Conservation (phyloP, 305 asterid genomes). For the Euphrasia arctica region DNA sequence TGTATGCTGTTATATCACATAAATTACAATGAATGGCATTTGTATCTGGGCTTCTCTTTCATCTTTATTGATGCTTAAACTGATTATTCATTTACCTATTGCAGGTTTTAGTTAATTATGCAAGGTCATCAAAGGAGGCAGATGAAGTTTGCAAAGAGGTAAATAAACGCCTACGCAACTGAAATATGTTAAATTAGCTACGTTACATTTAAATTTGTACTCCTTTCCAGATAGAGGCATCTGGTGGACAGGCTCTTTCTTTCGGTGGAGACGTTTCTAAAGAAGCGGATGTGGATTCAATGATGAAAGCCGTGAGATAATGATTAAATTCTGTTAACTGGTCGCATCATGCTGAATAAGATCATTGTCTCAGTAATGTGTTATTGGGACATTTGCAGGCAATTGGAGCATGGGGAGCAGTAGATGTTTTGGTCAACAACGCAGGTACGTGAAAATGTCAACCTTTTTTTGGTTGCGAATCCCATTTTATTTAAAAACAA, state of each 20-base stretch:
- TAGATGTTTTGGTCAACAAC: constrained; percentile 82
- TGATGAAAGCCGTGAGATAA: constrained; percentile 78
- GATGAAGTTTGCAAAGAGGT: constrained; percentile 96
- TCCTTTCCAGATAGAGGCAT: constrained; percentile 69
- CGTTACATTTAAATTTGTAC: not conserved
- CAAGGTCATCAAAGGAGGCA: constrained; percentile 94
- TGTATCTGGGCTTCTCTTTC: no score
- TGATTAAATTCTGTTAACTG: constrained; percentile 7
- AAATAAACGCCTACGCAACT: no score
- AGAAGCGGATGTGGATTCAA: constrained; percentile 84
- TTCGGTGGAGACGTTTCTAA: constrained; percentile 96
- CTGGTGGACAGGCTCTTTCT: constrained; percentile 83
- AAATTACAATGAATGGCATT: no score
- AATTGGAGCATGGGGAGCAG: constrained; percentile 87
- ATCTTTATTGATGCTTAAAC: no score
- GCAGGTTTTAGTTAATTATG: constrained; percentile 91
- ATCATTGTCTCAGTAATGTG: constrained; percentile 27
- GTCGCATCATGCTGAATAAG: constrained; percentile 12
- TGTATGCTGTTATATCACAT: no score
- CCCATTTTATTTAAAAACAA: no score
- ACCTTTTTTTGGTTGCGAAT: constrained; percentile 20
- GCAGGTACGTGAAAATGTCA: constrained; percentile 49
- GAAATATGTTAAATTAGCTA: constrained; percentile 1
- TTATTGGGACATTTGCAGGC: constrained; percentile 53
- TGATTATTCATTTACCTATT: constrained; percentile 21